A percentile compares a stretch with the other conserved stretches of the same genome.
These are phyloP conservation scores for Penicillium herquei DNA, from an alignment of 495 filamentous ascomycete species.

Conservation along the genomic window DNA sequence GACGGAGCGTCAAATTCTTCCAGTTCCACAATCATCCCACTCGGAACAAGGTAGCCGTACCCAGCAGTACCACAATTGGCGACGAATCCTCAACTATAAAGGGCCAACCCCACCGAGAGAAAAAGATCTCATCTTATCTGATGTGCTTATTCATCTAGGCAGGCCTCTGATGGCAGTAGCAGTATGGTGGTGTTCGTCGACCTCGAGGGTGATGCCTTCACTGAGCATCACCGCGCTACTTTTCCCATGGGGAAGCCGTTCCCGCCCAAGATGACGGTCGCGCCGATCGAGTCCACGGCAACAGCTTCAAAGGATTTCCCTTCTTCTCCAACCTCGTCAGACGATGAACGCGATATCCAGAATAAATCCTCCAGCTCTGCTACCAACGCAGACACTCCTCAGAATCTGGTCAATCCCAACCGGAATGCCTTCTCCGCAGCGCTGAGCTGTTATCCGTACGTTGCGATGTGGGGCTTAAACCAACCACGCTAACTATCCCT, in stretches of 20 bases:
- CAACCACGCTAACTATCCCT: background rate
- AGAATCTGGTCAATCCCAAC: slow-evolving; percentile 51
- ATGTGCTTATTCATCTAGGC: slow-evolving; percentile 20
- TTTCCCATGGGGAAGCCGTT: slow-evolving; percentile 22
- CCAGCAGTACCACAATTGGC: slow-evolving; percentile 8
- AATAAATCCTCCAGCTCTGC: slow-evolving; percentile 6
- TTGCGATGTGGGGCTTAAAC: slow-evolving; percentile 3
- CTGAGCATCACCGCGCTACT: slow-evolving; percentile 21
- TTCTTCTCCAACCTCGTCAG: slow-evolving; percentile 12
- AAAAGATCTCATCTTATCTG: slow-evolving; percentile 23
- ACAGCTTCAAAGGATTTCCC: slow-evolving; percentile 8
- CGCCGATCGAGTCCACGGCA: slow-evolving; percentile 1
- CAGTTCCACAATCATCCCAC: slow-evolving; percentile 33
- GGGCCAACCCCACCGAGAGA: background rate
- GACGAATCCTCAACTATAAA: slow-evolving; percentile 19
- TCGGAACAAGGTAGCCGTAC: slow-evolving; percentile 4
- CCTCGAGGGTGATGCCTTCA: slow-evolving; percentile 36
- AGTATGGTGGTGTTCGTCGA: slow-evolving; percentile 51
- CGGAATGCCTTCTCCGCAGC: slow-evolving; percentile 70
- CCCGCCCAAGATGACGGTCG: slow-evolving; percentile 25
- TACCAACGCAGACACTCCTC: background rate
- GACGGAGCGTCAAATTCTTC: slow-evolving; percentile 27
- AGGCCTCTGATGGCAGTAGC: slow-evolving; percentile 27
- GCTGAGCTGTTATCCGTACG: slow-evolving; percentile 88
- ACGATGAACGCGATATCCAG: slow-evolving; percentile 21